phyloP scores from a whole-genome alignment of 805 yeast genomes.

The Teunomyces barrocoloradensis region DNA sequence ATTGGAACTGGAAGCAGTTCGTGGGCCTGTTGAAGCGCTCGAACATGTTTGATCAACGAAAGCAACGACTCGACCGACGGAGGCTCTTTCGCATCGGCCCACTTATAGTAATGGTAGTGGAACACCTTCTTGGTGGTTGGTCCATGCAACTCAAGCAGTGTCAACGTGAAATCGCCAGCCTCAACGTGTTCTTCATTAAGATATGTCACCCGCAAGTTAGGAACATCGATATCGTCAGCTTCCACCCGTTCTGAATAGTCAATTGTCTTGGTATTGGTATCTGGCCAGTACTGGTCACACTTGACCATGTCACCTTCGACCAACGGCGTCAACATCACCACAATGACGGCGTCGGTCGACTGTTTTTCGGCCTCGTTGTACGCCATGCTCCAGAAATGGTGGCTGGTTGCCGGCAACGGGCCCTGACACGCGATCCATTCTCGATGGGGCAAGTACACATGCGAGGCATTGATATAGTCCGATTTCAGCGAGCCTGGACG shows the following conservation, averaged over 20 bases:
- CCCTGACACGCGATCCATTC: slow-evolving; percentile 72
- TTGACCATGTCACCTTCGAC: slow-evolving; percentile 38
- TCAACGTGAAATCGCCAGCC: slow-evolving; percentile 22
- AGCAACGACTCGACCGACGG: slow-evolving; percentile 28
- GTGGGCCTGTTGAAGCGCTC: slow-evolving; percentile 7
- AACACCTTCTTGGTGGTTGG: slow-evolving; percentile 23
- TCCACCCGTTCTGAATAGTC: slow-evolving; percentile 15
- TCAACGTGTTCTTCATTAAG: slow-evolving; percentile 14
- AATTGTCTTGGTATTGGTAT: slow-evolving; percentile 11
- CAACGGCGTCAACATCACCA: slow-evolving; percentile 54
- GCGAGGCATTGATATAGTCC: slow-evolving; percentile 43
- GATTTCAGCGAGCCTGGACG: slow-evolving; percentile 6
- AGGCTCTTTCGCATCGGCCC: slow-evolving; percentile 47
- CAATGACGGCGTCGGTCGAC: slow-evolving; percentile 22
- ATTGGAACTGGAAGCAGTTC: slow-evolving; percentile 17
- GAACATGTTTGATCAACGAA: slow-evolving; percentile 17
- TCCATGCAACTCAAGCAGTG: slow-evolving; percentile 24
- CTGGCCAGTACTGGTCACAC: slow-evolving; percentile 43
- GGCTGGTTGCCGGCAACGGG: slow-evolving; percentile 39
- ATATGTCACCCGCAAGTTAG: slow-evolving; percentile 15
- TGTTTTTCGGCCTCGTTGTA: slow-evolving; percentile 30
- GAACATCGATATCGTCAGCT: slow-evolving; percentile 22
- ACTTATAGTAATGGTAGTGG: slow-evolving; percentile 41
- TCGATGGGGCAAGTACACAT: slow-evolving; percentile 13
- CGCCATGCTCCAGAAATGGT: slow-evolving; percentile 53